These are phyloP conservation scores for Xylariaceae sp. DNA, from an alignment of 2,329 filamentous ascomycete genomes.

Conservation along the genomic window DNA sequence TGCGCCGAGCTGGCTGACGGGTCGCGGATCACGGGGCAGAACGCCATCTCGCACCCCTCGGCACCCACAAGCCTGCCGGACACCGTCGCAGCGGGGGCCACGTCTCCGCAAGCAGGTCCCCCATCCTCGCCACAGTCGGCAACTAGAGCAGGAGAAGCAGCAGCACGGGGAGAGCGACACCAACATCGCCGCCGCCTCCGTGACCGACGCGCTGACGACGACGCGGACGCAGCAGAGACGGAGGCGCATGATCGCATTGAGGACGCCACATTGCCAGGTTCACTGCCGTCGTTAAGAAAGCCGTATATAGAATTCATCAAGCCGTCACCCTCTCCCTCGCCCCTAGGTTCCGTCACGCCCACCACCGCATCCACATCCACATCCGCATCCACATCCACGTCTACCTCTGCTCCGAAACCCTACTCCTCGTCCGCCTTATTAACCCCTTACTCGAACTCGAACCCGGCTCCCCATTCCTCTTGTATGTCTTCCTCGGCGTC, in stretches of 20 bases:
- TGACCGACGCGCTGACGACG: too few relatives aligned
- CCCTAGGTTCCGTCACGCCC: neutral
- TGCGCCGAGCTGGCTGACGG: constrained; percentile 75
- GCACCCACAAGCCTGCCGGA: constrained; percentile 52
- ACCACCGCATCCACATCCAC: neutral
- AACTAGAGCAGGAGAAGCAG: too few relatives aligned
- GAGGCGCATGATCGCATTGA: constrained; percentile 62
- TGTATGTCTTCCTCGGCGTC: too few relatives aligned
- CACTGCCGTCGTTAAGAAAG: constrained; percentile 70
- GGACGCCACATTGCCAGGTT: constrained; percentile 76
- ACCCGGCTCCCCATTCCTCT: too few relatives aligned
- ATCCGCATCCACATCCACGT: constrained; percentile 9
- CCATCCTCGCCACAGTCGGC: too few relatives aligned
- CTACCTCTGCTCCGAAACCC: neutral
- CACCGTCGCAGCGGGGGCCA: constrained; percentile 1
- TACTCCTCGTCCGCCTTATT: too few relatives aligned
- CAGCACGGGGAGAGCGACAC: too few relatives aligned
- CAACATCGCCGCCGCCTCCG: neutral
- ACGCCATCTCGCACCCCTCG: constrained; percentile 82
- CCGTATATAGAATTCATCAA: constrained; percentile 83
- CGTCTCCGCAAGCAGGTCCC: constrained; percentile 11
- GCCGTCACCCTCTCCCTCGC: neutral
- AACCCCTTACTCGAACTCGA: too few relatives aligned
- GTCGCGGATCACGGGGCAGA: constrained; percentile 79
- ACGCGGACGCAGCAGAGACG: constrained; percentile 34